phyloP scores from a whole-genome alignment of 2,329 filamentous ascomycete genomes.

The Arthrobotrys sinensis region DNA sequence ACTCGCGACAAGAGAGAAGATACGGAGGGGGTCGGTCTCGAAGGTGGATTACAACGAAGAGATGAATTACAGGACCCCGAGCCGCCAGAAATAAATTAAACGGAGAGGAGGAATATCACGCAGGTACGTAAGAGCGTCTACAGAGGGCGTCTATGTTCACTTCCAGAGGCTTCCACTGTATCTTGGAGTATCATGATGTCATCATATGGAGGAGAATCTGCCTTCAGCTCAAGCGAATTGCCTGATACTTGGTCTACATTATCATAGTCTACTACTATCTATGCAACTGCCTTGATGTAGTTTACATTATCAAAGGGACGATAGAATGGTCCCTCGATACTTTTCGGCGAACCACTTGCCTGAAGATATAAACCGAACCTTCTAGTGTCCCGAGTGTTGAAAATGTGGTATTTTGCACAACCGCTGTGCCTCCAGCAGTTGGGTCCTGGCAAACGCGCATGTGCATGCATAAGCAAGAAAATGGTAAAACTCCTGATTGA shows the following conservation, averaged over 20 bases:
- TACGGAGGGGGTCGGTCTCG: not conserved
- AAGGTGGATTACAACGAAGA: not conserved
- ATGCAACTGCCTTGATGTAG: too few relatives aligned
- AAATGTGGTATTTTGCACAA: constrained; percentile 22
- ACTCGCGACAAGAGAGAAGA: not conserved
- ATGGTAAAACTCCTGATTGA: too few relatives aligned
- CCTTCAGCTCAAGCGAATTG: not conserved
- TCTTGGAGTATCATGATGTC: not conserved
- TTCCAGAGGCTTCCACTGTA: not conserved
- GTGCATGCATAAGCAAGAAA: not conserved
- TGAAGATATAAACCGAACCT: too few relatives aligned
- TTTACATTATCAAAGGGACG: too few relatives aligned
- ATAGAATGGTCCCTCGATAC: too few relatives aligned
- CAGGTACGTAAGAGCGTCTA: not conserved
- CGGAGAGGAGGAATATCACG: not conserved
- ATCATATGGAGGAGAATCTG: not conserved
- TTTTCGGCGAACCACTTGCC: too few relatives aligned
- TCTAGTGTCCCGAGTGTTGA: constrained; percentile 1
- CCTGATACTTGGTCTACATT: too few relatives aligned
- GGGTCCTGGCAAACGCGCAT: not conserved
- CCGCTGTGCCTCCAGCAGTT: too few relatives aligned
- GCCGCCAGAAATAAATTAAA: not conserved
- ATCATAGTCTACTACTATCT: too few relatives aligned
- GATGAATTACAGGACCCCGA: not conserved
- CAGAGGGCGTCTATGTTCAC: not conserved